Base-by-base conservation (phyloP, 345 rosid species). In the Camelina hispida region DNA sequence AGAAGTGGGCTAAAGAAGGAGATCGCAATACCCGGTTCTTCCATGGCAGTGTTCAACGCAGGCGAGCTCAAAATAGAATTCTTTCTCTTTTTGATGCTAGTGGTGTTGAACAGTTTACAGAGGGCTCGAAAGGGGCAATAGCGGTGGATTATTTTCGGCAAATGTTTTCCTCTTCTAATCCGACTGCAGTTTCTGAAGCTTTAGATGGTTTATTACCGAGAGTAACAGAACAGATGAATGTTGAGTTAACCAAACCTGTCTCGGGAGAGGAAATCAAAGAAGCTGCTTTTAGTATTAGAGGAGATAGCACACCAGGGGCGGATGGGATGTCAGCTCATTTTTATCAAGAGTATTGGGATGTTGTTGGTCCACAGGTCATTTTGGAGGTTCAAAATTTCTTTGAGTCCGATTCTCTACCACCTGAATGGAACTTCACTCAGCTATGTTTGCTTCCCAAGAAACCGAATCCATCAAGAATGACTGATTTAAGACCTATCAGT, bases 241-340 rank as follows among this genome's bases (percentile, higher is more conserved):
- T 7, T 0, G 9, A 1, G 2, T 7, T 44, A 1, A 15, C 8
- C 0, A 14, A 15, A 5, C 1, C 17, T 2, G 50, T 15, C 0
- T 4, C 17, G 5, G 4, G 14, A 0, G 17, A 14, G 0, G 17
- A 44, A 7, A 44, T 44, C 0, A 2, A 6, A 1, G 1, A 0
- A 6, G 50, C 50, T 5, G 17, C 8, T 0, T 44, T 44, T 44
- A 6, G 17, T 0, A 14, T 44, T 44, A 6, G 14, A 1, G 7
- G 50, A 1, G 2, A 6, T 5, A 44, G 16, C 1, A 15, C 11
- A 0, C 50, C 8, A 6, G 50, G 50, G 0, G 17, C 17, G 0
- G 50, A 44, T 15, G 50, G 7, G 1, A 15, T 44, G 17, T 13
- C 17, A 2, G 50, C 8, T 0, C 8, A 15, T 1, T 44, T 44